A percentile compares a stretch with the other conserved stretches of the same genome.
These are phyloP conservation scores for Fraxinus greggii DNA, from an alignment of 305 asterid genomes.

Conservation along the genomic window DNA sequence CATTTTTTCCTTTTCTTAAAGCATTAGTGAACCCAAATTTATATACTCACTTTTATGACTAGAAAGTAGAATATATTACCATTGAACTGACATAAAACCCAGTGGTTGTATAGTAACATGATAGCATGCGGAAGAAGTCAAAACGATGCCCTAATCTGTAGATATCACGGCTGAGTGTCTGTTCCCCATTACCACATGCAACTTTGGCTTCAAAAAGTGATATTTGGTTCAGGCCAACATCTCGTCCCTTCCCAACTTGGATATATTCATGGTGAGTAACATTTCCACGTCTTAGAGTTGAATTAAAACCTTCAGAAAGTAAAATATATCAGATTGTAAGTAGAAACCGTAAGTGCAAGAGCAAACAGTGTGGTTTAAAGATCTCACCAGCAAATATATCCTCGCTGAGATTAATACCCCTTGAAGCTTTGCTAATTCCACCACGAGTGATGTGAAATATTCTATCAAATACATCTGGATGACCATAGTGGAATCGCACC, in stretches of 20 bases:
- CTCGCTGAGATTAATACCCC: conserved; percentile 93
- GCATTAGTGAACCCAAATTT: neutral
- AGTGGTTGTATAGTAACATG: conserved; percentile 78
- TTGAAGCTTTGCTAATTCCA: conserved; percentile 91
- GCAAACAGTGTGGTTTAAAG: conserved; percentile 19
- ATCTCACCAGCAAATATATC: conserved; percentile 88
- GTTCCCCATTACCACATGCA: conserved; percentile 99
- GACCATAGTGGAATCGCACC: conserved; percentile 96
- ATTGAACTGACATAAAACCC: conserved; percentile 93
- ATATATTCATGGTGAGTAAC: conserved; percentile 94
- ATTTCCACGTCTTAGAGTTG: conserved; percentile 91
- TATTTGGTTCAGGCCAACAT: conserved; percentile 97
- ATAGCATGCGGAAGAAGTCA: conserved; percentile 98
- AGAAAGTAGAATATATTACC: conserved; percentile 48
- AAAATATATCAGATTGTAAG: conserved; percentile 19
- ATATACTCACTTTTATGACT: neutral
- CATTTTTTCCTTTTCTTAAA: neutral
- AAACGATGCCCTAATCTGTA: conserved; percentile 99
- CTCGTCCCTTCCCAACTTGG: conserved; percentile 98
- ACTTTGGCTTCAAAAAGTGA: conserved; percentile 99
- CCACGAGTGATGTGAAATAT: conserved; percentile 94
- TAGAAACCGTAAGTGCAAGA: conserved; percentile 9
- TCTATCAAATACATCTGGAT: conserved; percentile 92
- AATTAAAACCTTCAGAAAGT: conserved; percentile 71
- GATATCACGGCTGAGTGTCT: conserved; percentile 93